Evolutionary conservation across 352 stramenopile species (phyloP).

Genomic region (Phytophthora ramorum): DNA sequence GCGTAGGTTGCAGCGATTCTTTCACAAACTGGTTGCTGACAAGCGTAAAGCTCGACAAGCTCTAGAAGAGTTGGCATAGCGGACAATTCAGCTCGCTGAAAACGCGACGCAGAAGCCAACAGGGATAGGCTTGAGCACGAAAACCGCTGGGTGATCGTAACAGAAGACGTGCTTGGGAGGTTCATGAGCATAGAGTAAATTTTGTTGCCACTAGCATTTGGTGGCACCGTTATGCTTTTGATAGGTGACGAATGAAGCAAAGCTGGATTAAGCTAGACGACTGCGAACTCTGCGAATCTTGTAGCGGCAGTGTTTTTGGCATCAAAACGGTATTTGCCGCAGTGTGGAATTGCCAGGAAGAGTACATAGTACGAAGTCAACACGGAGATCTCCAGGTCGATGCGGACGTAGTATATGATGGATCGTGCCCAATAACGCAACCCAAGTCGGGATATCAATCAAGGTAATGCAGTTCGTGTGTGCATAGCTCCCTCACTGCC

Average conservation of each 20-base stretch:
- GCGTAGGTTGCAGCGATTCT: constrained; percentile 52
- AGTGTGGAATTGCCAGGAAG: constrained; percentile 53
- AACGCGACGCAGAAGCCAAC: constrained; percentile 54
- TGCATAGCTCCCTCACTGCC: not conserved
- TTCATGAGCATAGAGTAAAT: constrained; percentile 8
- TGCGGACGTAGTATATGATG: constrained; percentile 54
- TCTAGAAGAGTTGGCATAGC: constrained; percentile 37
- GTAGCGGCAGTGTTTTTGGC: constrained; percentile 14
- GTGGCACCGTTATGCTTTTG: constrained; percentile 10
- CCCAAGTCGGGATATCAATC: not conserved
- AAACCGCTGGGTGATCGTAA: constrained; percentile 67
- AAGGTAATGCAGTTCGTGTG: constrained; percentile 2
- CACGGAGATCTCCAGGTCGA: constrained; percentile 23
- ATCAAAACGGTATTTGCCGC: constrained; percentile 43
- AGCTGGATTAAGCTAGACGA: constrained; percentile 64
- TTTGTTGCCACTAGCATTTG: constrained; percentile 19
- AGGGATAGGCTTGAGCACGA: constrained; percentile 61
- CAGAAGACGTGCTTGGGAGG: constrained; percentile 52
- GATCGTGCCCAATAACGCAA: constrained; percentile 42
- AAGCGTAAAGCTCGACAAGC: constrained; percentile 20
- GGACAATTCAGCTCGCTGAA: constrained; percentile 44
- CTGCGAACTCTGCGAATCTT: constrained; percentile 53
- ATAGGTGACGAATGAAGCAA: constrained; percentile 61
- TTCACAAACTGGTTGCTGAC: constrained; percentile 37
- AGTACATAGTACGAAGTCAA: constrained; percentile 29